Conservation (phyloP, 2,329 filamentous ascomycete species). For the Trichoderma koningiopsis region DNA sequence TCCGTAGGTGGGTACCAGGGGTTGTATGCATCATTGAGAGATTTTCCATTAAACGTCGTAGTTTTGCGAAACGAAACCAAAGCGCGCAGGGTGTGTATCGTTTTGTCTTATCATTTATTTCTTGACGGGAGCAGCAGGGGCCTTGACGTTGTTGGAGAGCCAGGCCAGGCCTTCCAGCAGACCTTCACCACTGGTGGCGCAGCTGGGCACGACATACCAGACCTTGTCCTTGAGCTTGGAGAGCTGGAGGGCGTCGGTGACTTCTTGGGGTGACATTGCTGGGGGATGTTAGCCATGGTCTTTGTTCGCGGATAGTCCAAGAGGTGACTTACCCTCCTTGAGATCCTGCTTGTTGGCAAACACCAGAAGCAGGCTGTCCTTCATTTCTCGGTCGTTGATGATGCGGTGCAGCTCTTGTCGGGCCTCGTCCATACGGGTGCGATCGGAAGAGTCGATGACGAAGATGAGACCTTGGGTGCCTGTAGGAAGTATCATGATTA, state of each 20-base stretch:
- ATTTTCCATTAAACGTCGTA: constrained; percentile 22
- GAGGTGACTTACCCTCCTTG: constrained; percentile 62
- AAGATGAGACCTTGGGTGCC: constrained; percentile 98
- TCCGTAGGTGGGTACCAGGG: constrained; percentile 2
- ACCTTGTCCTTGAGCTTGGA: constrained; percentile 78
- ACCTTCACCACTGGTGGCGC: constrained; percentile 79
- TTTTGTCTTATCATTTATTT: constrained; percentile 43
- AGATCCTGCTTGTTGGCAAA: constrained; percentile 99
- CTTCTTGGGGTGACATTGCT: constrained; percentile 80
- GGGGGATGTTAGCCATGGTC: constrained; percentile 6
- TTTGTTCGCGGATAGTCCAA: not conserved
- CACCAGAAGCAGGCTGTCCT: constrained; percentile 88
- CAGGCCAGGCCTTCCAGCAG: constrained; percentile 79
- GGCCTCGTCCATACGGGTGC: constrained; percentile 87
- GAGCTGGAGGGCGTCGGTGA: constrained; percentile 76
- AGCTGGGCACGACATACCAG: constrained; percentile 83
- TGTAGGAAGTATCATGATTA: constrained; percentile 41
- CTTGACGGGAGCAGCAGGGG: constrained; percentile 57
- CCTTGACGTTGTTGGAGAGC: constrained; percentile 83
- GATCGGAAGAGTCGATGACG: constrained; percentile 95
- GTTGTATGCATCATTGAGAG: constrained; percentile 19
- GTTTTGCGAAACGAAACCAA: constrained; percentile 21
- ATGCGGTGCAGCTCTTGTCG: constrained; percentile 93
- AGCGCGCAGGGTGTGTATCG: not conserved
- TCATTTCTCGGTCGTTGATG: constrained; percentile 97